Conservation (phyloP, 2,329 filamentous ascomycete genomes). For the Penicillium sp. region DNA sequence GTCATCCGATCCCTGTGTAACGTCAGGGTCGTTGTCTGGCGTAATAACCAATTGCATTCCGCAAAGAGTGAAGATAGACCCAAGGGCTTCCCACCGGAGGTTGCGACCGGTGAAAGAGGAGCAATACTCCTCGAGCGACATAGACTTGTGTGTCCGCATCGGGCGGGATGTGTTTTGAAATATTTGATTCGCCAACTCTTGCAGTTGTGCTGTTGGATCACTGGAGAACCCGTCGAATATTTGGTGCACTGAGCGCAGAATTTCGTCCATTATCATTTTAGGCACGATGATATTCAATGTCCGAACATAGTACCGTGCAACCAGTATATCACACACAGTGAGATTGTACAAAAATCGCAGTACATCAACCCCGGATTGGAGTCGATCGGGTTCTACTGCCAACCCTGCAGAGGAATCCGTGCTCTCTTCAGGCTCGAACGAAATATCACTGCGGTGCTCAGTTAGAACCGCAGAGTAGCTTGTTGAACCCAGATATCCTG, state of each 20-base stretch:
- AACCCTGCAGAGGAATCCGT: slow-evolving; percentile 17
- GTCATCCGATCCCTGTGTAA: slow-evolving; percentile 21
- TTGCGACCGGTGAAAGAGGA: slow-evolving; percentile 30
- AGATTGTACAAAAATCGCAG: slow-evolving; percentile 30
- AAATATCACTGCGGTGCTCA: slow-evolving; percentile 35
- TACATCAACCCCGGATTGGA: slow-evolving; percentile 33
- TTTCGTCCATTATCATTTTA: slow-evolving; percentile 24
- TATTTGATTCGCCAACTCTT: slow-evolving; percentile 27
- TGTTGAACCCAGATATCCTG: slow-evolving; percentile 37
- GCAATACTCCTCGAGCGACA: slow-evolving; percentile 35
- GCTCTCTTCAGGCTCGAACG: slow-evolving; percentile 30
- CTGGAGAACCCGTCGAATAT: slow-evolving; percentile 26
- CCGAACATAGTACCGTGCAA: slow-evolving; percentile 26
- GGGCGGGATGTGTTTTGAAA: slow-evolving; percentile 33
- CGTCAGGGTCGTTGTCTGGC: slow-evolving; percentile 32
- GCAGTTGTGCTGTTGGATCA: slow-evolving; percentile 28
- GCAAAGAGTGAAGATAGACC: slow-evolving; percentile 40
- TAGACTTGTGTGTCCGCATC: slow-evolving; percentile 24
- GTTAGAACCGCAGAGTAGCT: slow-evolving; percentile 36
- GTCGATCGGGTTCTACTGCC: slow-evolving; percentile 27
- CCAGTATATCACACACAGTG: slow-evolving; percentile 24
- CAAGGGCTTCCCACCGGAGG: slow-evolving; percentile 44
- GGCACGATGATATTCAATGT: slow-evolving; percentile 27
- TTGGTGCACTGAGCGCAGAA: slow-evolving; percentile 26
- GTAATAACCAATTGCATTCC: slow-evolving; percentile 36